A percentile compares a stretch with the other conserved stretches of the same genome.
Conservation (phyloP, 306 rosid species). For the Glycine latifolia region DNA sequence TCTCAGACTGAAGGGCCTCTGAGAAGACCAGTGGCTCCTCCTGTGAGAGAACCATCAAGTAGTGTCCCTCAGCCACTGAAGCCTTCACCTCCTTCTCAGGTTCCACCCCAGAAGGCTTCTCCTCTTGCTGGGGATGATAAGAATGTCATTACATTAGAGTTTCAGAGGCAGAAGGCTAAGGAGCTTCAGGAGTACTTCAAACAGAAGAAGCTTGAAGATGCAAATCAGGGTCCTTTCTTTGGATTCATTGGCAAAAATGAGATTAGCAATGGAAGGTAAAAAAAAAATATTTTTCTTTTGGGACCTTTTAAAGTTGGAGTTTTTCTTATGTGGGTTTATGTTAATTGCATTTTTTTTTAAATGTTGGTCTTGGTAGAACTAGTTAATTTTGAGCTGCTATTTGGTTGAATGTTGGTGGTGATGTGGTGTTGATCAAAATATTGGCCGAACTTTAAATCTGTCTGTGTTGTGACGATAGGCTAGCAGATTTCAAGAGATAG, state of each 20-base stretch:
- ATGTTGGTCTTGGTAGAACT: background rate
- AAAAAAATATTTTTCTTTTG: too few relatives aligned
- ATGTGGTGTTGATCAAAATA: conserved; percentile 28
- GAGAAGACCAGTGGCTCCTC: conserved; percentile 91
- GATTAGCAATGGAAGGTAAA: conserved; percentile 89
- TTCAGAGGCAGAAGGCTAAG: conserved; percentile 98
- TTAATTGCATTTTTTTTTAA: background rate
- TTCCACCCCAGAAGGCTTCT: conserved; percentile 46
- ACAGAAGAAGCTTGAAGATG: conserved; percentile 88
- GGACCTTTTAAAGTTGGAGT: conserved; percentile 7
- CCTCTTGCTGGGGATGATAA: conserved; percentile 52
- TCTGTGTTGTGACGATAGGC: background rate
- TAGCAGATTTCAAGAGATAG: conserved; percentile 13
- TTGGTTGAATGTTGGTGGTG: conserved; percentile 2
- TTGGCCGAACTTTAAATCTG: conserved; percentile 24
- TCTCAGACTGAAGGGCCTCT: conserved; percentile 90
- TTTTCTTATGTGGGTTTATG: conserved; percentile 34
- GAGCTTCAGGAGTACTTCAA: conserved; percentile 92
- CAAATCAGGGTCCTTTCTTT: conserved; percentile 80
- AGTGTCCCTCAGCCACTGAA: conserved; percentile 63
- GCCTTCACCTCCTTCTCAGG: conserved; percentile 69
- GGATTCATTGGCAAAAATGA: conserved; percentile 92
- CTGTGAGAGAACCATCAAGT: conserved; percentile 68
- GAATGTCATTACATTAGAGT: conserved; percentile 74
- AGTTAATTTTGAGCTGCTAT: conserved; percentile 34